These are phyloP conservation scores for Cajanus cajan DNA, from an alignment of 306 rosid species.

Conservation along the genomic window DNA sequence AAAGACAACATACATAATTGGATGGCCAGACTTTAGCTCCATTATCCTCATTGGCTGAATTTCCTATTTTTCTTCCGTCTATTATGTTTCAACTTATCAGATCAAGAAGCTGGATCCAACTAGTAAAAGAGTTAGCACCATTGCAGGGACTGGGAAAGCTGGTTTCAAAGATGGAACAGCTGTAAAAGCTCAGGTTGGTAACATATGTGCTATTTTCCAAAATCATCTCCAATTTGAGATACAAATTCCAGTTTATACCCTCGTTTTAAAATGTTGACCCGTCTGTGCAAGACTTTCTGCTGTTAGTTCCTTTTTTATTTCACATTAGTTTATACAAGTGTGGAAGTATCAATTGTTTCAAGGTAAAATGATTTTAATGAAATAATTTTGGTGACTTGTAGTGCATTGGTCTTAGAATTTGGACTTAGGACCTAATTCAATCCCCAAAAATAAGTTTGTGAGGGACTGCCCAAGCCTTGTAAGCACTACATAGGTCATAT, in stretches of 20 bases:
- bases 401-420: not conserved
- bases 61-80: constrained; percentile 7
- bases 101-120: constrained; percentile 82
- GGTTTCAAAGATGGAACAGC: constrained; percentile 82
- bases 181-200: constrained; percentile 68
- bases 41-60: constrained; percentile 11
- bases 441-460: no score
- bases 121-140: constrained; percentile 72
- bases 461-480: no score
- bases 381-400: not conserved
- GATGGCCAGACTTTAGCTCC: constrained; percentile 21
- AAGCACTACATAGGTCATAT: no score
- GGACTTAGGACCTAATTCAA: no score
- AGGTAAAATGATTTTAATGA: constrained; percentile 4
- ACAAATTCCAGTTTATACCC: constrained; percentile 1
- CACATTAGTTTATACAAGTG: not conserved
- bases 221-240: not conserved
- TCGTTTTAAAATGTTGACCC: constrained; percentile 5
- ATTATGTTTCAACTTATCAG: constrained; percentile 46
- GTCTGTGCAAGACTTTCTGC: not conserved
- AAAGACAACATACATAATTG: constrained; percentile 5
- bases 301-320: not conserved
- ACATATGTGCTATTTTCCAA: not conserved
- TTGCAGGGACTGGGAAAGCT: constrained; percentile 90
- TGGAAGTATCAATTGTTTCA: constrained; percentile 11